Percentiles rank a stretch among this genome's conserved stretches.
These are phyloP conservation scores for Rhizoclosmatium globosum DNA, from an alignment of 192 early-diverging fungal genomes.

Conservation along the genomic window DNA sequence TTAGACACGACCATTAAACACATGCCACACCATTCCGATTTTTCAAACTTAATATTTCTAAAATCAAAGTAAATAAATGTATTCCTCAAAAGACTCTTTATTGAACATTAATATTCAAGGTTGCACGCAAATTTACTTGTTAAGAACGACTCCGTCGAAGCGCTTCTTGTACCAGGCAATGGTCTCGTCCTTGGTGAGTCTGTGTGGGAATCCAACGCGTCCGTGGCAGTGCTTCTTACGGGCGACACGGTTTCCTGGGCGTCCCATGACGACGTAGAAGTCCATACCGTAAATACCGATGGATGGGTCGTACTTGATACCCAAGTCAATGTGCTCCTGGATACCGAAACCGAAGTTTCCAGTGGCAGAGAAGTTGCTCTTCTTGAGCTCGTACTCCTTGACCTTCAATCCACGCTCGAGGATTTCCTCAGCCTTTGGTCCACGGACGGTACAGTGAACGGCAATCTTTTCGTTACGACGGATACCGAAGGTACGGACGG, in stretches of 20 bases:
- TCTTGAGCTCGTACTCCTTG: conserved; percentile 98
- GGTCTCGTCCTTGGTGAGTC: conserved; percentile 95
- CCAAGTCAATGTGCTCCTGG: conserved; percentile 99
- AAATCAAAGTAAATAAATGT: too few species aligned
- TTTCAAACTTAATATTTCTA: too few species aligned
- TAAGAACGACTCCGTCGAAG: conserved; percentile 87
- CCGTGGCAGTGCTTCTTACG: conserved; percentile 88
- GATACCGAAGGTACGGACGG: conserved; percentile 99
- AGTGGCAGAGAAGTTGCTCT: conserved; percentile 94
- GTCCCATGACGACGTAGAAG: conserved; percentile 99
- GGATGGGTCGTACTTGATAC: conserved; percentile 99
- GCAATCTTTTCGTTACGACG: conserved; percentile 99
- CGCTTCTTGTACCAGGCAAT: conserved; percentile 98
- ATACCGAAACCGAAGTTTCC: conserved; percentile 99
- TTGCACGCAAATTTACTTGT: conserved; percentile 69
- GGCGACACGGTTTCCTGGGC: conserved; percentile 95
- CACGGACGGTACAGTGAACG: conserved; percentile 98
- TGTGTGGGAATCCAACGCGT: conserved; percentile 90
- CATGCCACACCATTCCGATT: too few species aligned
- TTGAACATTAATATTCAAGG: too few species aligned
- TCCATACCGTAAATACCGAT: conserved; percentile 97
- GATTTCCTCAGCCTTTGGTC: conserved; percentile 94
- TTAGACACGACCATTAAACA: too few species aligned
- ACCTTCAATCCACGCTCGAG: conserved; percentile 99
- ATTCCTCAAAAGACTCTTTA: too few species aligned